Evolutionary conservation across 169 alveolate species (phyloP).

Genomic region (Plasmodium fragile): DNA sequence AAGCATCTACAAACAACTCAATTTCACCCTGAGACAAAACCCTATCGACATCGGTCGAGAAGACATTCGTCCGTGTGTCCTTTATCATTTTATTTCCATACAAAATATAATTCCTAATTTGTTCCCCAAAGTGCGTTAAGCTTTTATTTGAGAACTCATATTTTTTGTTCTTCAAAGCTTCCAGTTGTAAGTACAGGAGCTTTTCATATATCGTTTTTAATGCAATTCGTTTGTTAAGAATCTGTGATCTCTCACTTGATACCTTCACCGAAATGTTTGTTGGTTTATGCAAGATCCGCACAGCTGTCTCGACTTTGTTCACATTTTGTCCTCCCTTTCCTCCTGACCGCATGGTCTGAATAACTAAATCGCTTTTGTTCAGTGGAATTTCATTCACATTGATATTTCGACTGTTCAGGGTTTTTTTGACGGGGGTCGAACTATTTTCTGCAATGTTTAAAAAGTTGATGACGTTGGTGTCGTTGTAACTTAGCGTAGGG

Average conservation of each 20-base stretch:
- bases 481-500: constrained; percentile 81
- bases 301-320: constrained; percentile 95
- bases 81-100: constrained; percentile 75
- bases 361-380: constrained; percentile 87
- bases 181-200: constrained; percentile 70
- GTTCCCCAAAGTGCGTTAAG: constrained; percentile 71
- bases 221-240: constrained; percentile 83
- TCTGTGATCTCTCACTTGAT: constrained; percentile 83
- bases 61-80: constrained; percentile 52
- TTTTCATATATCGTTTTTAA: constrained; percentile 80
- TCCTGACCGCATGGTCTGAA: constrained; percentile 93
- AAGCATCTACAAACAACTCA: constrained; percentile 57
- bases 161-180: constrained; percentile 49
- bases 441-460: constrained; percentile 36
- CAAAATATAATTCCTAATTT: constrained; percentile 65
- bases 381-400: constrained; percentile 76
- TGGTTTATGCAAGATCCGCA: constrained; percentile 93
- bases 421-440: neutral
- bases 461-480: constrained; percentile 77
- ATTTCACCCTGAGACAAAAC: constrained; percentile 68
- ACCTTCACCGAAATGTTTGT: constrained; percentile 91
- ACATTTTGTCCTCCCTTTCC: constrained; percentile 98
- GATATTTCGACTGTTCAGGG: constrained; percentile 9
- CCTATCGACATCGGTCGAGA: constrained; percentile 48
- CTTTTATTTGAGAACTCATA: constrained; percentile 63